Evolutionary conservation across 169 alveolate genomes (phyloP), one percentile per base, ranked within the genome.

Genomic region (Plasmodium ovale): DNA sequence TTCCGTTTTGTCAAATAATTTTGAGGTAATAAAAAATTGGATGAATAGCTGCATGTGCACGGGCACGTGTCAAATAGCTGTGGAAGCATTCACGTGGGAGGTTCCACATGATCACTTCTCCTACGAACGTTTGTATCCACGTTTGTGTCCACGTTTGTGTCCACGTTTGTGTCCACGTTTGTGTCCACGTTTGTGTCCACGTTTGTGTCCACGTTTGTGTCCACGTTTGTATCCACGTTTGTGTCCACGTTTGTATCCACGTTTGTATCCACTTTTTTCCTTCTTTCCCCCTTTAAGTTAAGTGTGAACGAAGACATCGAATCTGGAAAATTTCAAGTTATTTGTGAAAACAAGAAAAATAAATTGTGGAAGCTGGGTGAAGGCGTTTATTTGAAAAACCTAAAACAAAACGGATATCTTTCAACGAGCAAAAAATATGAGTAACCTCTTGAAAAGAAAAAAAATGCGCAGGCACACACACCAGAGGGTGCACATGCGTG

Each of bases 391-490:
- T 54, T 77, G 33, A 77, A 77, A 67, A 77, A 31, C 39, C n/a
- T 77, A 25, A 68, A 77, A 16, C 67, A 56, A n/a, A 62, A 62
- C 47, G 89, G 89, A 62, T 77, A 62, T 27, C 9, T 77, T 21
- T 77, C 89, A 5, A 62, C 89, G 1, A 77, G 79, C 79, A 77
- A 77, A 62, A 77, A 68, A 14, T 77, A 77, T 47, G 89, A 77
- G 89, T 77, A 77, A 59, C 29, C n/a, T 19, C 5, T 23, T 72
- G 31, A 58, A 35, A 58, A 37, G 47, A 35, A 62, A 72, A 21
- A n/a, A n/a, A n/a, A 44, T 44, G 12, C 56, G 16, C n/a, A 2
- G 0, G 21, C 44, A 25, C 27, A 59, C 21, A 27, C 0, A 59
- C 25, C 2, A 2, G 19, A 25, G 21, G 2, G 9, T 59, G 27